These are phyloP conservation scores for Pilaira anomala DNA, from an alignment of 192 early-diverging fungal genomes.

Conservation along the genomic window DNA sequence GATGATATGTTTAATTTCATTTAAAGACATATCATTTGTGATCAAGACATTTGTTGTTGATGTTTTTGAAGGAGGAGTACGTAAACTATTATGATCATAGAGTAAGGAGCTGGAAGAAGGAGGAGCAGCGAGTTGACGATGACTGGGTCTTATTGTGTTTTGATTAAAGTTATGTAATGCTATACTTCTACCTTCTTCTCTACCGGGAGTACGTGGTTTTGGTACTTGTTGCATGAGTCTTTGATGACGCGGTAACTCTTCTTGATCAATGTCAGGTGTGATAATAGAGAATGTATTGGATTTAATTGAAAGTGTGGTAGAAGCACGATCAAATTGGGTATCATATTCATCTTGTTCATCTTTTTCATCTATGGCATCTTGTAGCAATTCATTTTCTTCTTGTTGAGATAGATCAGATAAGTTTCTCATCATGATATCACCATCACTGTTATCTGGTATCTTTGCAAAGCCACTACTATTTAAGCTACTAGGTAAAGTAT, in stretches of 20 bases:
- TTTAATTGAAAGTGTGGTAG: conserved; percentile 5
- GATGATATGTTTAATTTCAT: background rate
- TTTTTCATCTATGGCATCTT: too few species aligned
- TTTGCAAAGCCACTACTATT: conserved; percentile 26
- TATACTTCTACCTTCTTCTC: conserved; percentile 9
- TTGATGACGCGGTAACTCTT: conserved; percentile 3
- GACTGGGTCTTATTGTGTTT: conserved; percentile 2
- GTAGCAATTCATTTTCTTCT: conserved; percentile 18
- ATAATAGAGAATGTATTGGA: conserved; percentile 10
- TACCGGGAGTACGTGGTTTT: background rate
- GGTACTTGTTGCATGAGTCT: background rate
- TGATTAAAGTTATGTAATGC: conserved; percentile 5
- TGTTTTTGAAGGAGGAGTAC: background rate
- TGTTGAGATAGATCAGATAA: background rate
- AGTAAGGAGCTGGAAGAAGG: background rate
- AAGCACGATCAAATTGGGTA: conserved; percentile 4
- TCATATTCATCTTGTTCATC: too few species aligned
- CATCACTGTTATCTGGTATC: background rate
- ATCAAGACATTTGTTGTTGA: background rate
- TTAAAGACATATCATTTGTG: background rate
- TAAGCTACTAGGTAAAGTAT: conserved; percentile 14
- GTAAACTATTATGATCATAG: background rate
- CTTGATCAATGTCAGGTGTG: background rate
- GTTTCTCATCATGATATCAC: background rate
- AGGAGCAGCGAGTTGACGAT: background rate